These are phyloP conservation scores for Dichotomocladium elegans DNA, from an alignment of 371 early-diverging fungal species.

Conservation along the genomic window DNA sequence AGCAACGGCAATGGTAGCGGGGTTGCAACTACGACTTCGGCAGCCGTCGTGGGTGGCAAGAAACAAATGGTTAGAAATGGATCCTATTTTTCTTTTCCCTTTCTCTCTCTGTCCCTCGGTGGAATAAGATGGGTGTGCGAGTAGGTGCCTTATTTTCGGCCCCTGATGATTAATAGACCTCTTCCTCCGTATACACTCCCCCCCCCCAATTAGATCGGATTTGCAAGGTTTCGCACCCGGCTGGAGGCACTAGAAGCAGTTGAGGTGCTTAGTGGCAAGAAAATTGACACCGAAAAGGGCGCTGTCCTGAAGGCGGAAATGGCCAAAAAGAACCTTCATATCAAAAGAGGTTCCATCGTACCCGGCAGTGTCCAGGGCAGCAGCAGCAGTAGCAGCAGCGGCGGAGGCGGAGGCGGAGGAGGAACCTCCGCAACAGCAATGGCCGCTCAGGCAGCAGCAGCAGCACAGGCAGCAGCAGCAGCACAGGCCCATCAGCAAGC, in stretches of 20 bases:
- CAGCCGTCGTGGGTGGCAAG: constrained; percentile 34
- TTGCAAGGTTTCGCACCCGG: constrained; percentile 39
- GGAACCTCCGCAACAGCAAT: constrained; percentile 5
- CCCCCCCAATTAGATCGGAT: constrained; percentile 32
- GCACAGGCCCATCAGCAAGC: no score
- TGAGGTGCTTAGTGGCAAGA: constrained; percentile 31
- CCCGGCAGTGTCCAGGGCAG: constrained; percentile 2
- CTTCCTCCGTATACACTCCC: no score
- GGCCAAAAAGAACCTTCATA: constrained; percentile 50
- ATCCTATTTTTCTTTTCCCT: no score
- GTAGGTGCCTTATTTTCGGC: not conserved
- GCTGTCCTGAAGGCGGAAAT: constrained; percentile 38
- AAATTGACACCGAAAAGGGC: constrained; percentile 34
- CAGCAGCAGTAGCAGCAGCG: no score
- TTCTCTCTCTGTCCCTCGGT: no score
- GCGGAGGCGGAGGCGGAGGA: no score
- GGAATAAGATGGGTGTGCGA: not conserved
- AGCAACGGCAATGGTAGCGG: constrained; percentile 19
- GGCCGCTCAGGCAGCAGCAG: constrained; percentile 3
- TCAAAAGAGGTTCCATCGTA: constrained; percentile 27
- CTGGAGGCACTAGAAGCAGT: constrained; percentile 34
- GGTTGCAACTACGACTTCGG: constrained; percentile 7
- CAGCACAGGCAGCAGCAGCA: constrained; percentile 6
- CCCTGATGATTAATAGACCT: not conserved
- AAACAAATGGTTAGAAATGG: constrained; percentile 81